Base-by-base conservation (phyloP, 257 asterid genomes). In the Solanum ossicruentum region DNA sequence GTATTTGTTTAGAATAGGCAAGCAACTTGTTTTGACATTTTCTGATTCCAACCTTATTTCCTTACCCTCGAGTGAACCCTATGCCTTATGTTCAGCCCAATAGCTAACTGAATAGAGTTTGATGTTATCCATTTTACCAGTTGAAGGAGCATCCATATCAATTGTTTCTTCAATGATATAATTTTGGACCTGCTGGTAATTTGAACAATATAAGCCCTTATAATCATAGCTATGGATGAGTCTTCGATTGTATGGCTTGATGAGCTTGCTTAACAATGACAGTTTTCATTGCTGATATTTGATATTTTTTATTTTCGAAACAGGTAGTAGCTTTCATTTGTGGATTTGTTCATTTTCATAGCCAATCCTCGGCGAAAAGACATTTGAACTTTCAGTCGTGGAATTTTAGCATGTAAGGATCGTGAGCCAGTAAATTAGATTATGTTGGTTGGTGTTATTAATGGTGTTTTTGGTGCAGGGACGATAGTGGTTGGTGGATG, bases 401-500 rank as follows among this genome's bases (percentile, higher is more conserved):
- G 97, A 94, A 90, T 89, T 88, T 94, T 89, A 91, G 89, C 95
- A 91, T 92, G 98, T 95, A 92, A 91, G 96, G 63, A 84, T 52
- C 79, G 36, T 61, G 20, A 72, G 55, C 36, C 39, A 71, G 80
- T 71, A 71, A 77, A 49, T 77, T 77, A 49, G 5, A 51, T 77
- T 71, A 15, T 67, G 28, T 69, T 61, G 84, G 57, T 78, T 45
- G 39, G 2, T 43, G 10, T 56, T 49, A 56, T 55, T 77, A 17
- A 32, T 61, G 81, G 51, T 84, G 87, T 63, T 73, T 16, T 36
- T 84, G 23, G 54, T 65, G 69, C 90, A 95, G 98, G 97, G 98
- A 95, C 75, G 98, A 94, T 82, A 93, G 95, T 88, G 97, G 98
- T 79, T 93, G 98, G 98, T 95, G 98, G 98, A 88, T 91, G 94